A percentile compares a stretch with the other conserved stretches of the same genome.
Conservation (phyloP, 768 basidiomycete species). For the Melanogaster broomeanus region DNA sequence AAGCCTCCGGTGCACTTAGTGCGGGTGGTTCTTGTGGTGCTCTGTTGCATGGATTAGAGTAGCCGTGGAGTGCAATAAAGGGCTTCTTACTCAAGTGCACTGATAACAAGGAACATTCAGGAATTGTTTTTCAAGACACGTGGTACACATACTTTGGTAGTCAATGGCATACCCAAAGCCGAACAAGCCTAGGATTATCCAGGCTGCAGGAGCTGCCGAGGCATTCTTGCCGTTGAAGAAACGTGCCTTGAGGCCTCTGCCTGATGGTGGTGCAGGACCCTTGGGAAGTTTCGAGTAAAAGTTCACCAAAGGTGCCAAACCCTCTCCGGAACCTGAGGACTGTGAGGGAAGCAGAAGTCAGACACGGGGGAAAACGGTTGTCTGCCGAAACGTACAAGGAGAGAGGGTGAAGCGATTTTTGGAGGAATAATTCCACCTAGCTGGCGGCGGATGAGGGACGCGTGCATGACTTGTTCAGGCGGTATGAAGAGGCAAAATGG, state of each 20-base stretch:
- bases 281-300: slow-evolving; percentile 98
- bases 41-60: slow-evolving; percentile 47
- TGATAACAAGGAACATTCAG: slow-evolving; percentile 29
- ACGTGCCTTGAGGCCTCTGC: slow-evolving; percentile 73
- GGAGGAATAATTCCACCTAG: slow-evolving; percentile 88
- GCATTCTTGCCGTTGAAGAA: slow-evolving; percentile 89
- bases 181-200: slow-evolving; percentile 66
- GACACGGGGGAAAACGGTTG: neutral
- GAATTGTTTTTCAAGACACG: neutral
- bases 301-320: slow-evolving; percentile 83
- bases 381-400: slow-evolving; percentile 56
- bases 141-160: slow-evolving; percentile 74
- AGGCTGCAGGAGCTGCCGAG: slow-evolving; percentile 66
- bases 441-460: slow-evolving; percentile 82
- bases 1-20: slow-evolving; percentile 42
- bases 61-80: neutral
- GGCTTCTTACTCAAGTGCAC: slow-evolving; percentile 80
- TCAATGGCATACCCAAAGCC: slow-evolving; percentile 84
- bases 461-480: slow-evolving; percentile 59
- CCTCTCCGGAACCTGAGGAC: slow-evolving; percentile 81
- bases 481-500: neutral
- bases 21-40: slow-evolving; percentile 90
- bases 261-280: slow-evolving; percentile 65
- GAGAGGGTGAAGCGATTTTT: slow-evolving; percentile 90
- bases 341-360: slow-evolving; percentile 33